Percentiles rank a stretch among this genome's conserved stretches.
phyloP scores from a whole-genome alignment of 306 rosid species.

The Vigna unguiculata region DNA sequence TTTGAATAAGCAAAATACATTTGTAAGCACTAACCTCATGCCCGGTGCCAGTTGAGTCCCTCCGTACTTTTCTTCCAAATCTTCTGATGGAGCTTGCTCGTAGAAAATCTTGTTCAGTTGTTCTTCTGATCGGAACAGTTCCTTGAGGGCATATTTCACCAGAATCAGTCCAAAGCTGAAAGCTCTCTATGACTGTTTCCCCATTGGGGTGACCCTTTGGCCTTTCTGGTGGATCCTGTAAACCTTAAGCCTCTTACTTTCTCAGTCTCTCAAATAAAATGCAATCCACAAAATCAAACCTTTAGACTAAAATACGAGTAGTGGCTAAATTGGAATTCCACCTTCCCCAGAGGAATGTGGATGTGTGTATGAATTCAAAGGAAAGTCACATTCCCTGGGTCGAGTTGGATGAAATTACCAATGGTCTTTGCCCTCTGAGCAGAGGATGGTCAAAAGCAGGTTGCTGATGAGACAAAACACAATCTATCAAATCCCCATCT shows the following conservation, averaged over 20 bases:
- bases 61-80: slow-evolving; percentile 86
- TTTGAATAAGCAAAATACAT: not conserved
- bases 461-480: slow-evolving; percentile 82
- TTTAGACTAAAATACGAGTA: slow-evolving; percentile 27
- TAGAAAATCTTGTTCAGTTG: slow-evolving; percentile 73
- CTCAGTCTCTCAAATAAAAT: slow-evolving; percentile 43
- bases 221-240: slow-evolving; percentile 93
- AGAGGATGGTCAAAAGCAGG: slow-evolving; percentile 92
- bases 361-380: slow-evolving; percentile 2
- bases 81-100: slow-evolving; percentile 77
- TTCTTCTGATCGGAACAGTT: slow-evolving; percentile 89
- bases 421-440: slow-evolving; percentile 77
- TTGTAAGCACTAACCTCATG: slow-evolving; percentile 76
- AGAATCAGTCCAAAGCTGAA: slow-evolving; percentile 78
- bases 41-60: slow-evolving; percentile 86
- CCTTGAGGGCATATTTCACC: slow-evolving; percentile 92
- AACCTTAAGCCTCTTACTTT: slow-evolving; percentile 46
- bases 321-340: slow-evolving; percentile 20
- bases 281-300: slow-evolving; percentile 28
- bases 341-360: slow-evolving; percentile 33
- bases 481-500: slow-evolving; percentile 96
- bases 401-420: slow-evolving; percentile 62
- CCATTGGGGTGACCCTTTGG: slow-evolving; percentile 61
- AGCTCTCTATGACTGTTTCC: slow-evolving; percentile 52
- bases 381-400: slow-evolving; percentile 29